Conservation (phyloP, 495 filamentous ascomycete species). For the Niebla homalea region DNA sequence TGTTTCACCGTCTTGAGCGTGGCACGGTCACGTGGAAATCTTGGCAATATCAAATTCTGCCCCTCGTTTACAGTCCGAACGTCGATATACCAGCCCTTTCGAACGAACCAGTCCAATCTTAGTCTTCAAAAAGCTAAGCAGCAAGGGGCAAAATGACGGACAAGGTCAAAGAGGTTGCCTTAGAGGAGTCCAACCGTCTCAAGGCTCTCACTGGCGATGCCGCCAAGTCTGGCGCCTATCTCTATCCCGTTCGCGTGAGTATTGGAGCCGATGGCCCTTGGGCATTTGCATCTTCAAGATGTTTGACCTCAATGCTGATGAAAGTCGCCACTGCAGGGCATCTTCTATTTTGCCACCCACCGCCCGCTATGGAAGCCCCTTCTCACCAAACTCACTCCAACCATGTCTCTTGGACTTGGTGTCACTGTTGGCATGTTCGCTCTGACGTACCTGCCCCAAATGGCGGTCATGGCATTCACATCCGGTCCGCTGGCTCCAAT, state of each 20-base stretch:
- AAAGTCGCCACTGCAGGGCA: slow-evolving; percentile 37
- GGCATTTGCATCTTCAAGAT: neutral
- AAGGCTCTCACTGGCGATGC: slow-evolving; percentile 45
- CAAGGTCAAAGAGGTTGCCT: slow-evolving; percentile 28
- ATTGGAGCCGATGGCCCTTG: neutral
- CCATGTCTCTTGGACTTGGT: slow-evolving; percentile 53
- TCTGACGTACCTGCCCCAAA: slow-evolving; percentile 83
- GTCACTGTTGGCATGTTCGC: slow-evolving; percentile 71
- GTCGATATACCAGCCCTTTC: too few species aligned
- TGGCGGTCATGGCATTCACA: slow-evolving; percentile 58
- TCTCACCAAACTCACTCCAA: slow-evolving; percentile 51
- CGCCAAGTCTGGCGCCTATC: slow-evolving; percentile 58
- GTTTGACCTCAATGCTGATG: neutral
- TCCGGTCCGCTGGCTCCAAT: slow-evolving; percentile 76
- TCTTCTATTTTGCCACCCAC: slow-evolving; percentile 63
- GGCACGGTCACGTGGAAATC: too few species aligned
- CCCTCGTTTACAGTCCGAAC: too few species aligned
- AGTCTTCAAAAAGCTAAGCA: too few species aligned
- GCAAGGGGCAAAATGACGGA: slow-evolving; percentile 23
- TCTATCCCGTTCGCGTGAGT: slow-evolving; percentile 71
- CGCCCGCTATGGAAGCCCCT: slow-evolving; percentile 52
- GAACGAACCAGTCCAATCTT: too few species aligned
- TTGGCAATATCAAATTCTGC: too few species aligned
- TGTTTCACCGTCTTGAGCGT: too few species aligned
- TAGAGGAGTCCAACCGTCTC: slow-evolving; percentile 27